Evolutionary conservation across 2,329 filamentous ascomycete species (phyloP), one percentile per base, ranked within the genome.

Genomic region (Colletotrichum sp.): DNA sequence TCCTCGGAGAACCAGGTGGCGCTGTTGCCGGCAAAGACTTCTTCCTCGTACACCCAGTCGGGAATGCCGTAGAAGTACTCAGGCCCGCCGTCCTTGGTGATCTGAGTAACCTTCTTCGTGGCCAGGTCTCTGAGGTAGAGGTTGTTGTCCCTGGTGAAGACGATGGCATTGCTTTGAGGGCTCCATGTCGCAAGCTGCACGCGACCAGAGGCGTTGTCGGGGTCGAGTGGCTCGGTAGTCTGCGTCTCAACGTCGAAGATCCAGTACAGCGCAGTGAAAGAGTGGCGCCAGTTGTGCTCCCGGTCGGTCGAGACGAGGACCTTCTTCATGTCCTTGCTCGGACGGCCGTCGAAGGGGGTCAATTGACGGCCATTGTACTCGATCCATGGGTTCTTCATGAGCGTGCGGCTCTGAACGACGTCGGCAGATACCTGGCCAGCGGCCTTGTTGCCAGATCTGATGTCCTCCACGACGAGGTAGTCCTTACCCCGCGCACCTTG

Each of bases 41-140:
- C 95, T 78, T 91, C 89, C 83, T 98, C 95, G 82, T 98, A 98
- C 0, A 96, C 95, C 95, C 95, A 99, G 84, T 99, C 98, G 1
- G 97, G 97, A 24, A 98, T 92, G 21, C 97, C 97, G 81, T 99
- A 98, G 85, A 99, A 99, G 76, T 97, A 92, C 80, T 99, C 93
- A 1, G 92, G 88, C 0, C 96, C 95, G 15, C 98, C 97, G 82
- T 99, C 96, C 70, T 89, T 92, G 2, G 97, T 99, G 80, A 99
- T 94, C 77, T 94, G 92, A 7, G 90, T 89, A 6, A 95, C 90
- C 18, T 89, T 86, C 24, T 91, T 87, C 6, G 82, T 85, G 8
- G 77, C 80, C 15, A 92, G 79, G 5, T 92, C 92, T 68, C 97
- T 93, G 60, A 99, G 86, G 82, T 92, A 99, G 80, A 99, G 87